These are phyloP conservation scores for Apiotrichum domesticum DNA, from an alignment of 1,284 basidiomycete species.

Conservation along the genomic window DNA sequence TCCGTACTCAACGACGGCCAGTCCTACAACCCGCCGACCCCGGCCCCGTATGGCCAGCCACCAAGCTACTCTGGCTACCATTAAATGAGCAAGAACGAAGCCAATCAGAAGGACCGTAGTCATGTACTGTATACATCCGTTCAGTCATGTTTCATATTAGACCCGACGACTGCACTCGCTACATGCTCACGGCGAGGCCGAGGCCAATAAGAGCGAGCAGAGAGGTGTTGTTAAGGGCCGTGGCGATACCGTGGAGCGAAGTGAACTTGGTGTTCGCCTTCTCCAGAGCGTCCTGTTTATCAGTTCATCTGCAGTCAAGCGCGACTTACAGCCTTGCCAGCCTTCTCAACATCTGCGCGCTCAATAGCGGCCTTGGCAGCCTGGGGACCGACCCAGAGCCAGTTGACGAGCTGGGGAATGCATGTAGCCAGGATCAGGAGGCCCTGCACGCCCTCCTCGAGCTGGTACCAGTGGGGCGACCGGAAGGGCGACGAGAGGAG, in stretches of 20 bases:
- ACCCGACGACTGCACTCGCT: constrained; percentile 3
- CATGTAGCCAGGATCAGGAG: constrained; percentile 56
- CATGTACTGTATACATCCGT: background rate
- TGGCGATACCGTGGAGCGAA: constrained; percentile 60
- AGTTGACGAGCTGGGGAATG: constrained; percentile 51
- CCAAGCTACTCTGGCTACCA: constrained; percentile 10
- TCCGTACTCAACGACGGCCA: constrained; percentile 17
- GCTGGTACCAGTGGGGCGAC: constrained; percentile 48
- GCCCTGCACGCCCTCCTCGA: constrained; percentile 63
- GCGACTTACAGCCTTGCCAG: constrained; percentile 58
- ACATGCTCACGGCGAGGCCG: constrained; percentile 55
- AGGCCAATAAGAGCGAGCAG: constrained; percentile 62
- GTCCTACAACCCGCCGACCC: constrained; percentile 1
- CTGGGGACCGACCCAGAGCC: constrained; percentile 39
- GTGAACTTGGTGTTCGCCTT: constrained; percentile 60
- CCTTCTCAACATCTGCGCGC: constrained; percentile 65
- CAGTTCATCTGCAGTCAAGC: too few relatives aligned
- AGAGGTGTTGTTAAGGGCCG: constrained; percentile 55
- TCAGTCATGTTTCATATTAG: constrained; percentile 1
- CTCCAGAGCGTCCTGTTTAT: constrained; percentile 34
- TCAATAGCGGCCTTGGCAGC: constrained; percentile 57
- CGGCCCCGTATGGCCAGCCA: constrained; percentile 10
- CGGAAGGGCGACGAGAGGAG: constrained; percentile 50
- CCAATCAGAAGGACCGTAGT: background rate
- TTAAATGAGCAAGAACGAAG: background rate